Evolutionary conservation across 2,329 filamentous ascomycete species (phyloP), one percentile per base, ranked within the genome.

Genomic region (Microdochium bolleyi): DNA sequence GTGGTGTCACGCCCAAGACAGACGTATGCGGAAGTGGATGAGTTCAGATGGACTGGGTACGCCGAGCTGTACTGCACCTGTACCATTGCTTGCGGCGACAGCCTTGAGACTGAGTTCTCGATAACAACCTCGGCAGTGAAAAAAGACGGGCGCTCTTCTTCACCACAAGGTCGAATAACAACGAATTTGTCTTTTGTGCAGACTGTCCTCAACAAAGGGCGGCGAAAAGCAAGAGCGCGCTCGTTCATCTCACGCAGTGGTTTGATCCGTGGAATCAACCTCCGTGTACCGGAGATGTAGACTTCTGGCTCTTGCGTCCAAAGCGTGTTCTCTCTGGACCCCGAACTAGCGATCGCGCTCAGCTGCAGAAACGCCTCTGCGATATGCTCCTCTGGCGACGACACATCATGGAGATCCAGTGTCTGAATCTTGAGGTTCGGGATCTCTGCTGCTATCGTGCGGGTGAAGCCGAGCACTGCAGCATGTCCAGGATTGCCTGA

Each of bases 371-470:
- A 62, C 9, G 54, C 53, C 19, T 60, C 49, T 9, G 52, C 49
- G 13, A 67, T 58, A 24, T 27, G 21, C 8, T 53, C 34, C 1
- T 30, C 54, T 1, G 56, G 51, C 7, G 37, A 44, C 4, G 55
- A 48, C 2, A 53, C 25, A 27, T 49, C 24, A 9, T 63, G 63
- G 22, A 67, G 48, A 48, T 66, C 64, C 1, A 67, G 53, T 16
- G 63, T 52, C 51, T 65, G 64, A 8, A 66, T 32, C 16, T 49
- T 56, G 3, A 66, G 52, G 25, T 57, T 55, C 2, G 64, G 62
- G 19, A 64, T 54, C 53, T 67, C 65, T 11, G 64, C 62, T 3
- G 56, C 55, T 16, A 67, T 56, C 1, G 65, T 67, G n/a, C 65
- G 62, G 1, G 61, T 52, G 48, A 67, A 64, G 0, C 65, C 65